These are phyloP conservation scores for Moringa oleifera DNA, from an alignment of 345 rosid species.

Conservation along the genomic window DNA sequence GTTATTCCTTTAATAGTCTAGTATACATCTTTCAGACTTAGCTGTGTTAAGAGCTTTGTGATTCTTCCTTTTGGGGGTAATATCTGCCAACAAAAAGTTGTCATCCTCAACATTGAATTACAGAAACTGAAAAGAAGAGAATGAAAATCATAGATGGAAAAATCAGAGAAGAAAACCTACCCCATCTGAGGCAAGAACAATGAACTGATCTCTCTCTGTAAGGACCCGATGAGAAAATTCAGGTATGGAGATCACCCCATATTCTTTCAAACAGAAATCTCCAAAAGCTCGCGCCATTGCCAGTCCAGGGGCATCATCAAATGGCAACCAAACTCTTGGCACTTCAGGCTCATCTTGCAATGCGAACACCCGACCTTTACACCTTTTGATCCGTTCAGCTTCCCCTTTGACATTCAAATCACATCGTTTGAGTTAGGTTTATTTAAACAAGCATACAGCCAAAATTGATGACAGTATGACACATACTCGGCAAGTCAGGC, in stretches of 20 bases:
- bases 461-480: conserved; percentile 3
- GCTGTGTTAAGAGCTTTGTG: no score
- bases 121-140: no score
- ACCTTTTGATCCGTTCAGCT: conserved; percentile 91
- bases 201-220: conserved; percentile 86
- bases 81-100: not conserved
- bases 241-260: conserved; percentile 92
- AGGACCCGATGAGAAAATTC: conserved; percentile 86
- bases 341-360: conserved; percentile 99
- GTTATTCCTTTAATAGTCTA: not conserved
- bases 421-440: conserved; percentile 8
- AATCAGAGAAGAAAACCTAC: conserved; percentile 29
- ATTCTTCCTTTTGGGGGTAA: no score
- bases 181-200: conserved; percentile 98
- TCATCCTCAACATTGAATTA: not conserved
- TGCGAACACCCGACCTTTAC: conserved; percentile 97
- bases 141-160: no score
- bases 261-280: conserved; percentile 97
- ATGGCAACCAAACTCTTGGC: conserved; percentile 95
- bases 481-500: conserved; percentile 96
- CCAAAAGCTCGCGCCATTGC: conserved; percentile 99
- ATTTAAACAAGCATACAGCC: not conserved
- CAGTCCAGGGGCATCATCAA: conserved; percentile 98
- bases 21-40: no score
- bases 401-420: conserved; percentile 48